Evolutionary conservation across 306 rosid genomes (phyloP).

Genomic region (Fragaria nilgerrensis): DNA sequence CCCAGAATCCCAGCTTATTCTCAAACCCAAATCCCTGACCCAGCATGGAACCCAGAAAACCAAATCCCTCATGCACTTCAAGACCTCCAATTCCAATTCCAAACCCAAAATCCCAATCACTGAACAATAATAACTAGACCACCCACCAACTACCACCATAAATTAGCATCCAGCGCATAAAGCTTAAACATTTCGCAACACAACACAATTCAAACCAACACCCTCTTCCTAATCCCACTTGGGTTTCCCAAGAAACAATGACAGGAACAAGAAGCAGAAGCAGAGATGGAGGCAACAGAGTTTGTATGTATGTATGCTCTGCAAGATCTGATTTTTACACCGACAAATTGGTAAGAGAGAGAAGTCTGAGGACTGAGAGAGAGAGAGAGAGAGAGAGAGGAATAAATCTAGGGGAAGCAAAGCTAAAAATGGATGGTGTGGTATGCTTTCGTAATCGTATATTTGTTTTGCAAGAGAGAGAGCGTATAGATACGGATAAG

Average conservation of each 20-base stretch:
- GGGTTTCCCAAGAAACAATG: conserved; percentile 4
- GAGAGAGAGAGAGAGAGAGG: conserved; percentile 29
- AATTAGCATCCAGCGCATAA: conserved; percentile 26
- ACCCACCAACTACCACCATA: conserved; percentile 51
- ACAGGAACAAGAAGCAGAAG: conserved; percentile 15
- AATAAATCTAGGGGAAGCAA: conserved; percentile 55
- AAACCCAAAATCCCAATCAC: conserved; percentile 35
- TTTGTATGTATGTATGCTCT: conserved; percentile 27
- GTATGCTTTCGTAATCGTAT: conserved; percentile 30
- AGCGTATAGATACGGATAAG: conserved; percentile 42
- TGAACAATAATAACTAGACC: conserved; percentile 22
- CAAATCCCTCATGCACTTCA: conserved; percentile 71
- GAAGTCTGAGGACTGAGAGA: conserved; percentile 6
- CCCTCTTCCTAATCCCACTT: neutral
- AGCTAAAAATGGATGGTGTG: conserved; percentile 2
- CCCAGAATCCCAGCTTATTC: conserved; percentile 63
- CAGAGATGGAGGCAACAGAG: conserved; percentile 21
- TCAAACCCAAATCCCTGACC: conserved; percentile 48
- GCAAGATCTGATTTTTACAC: conserved; percentile 66
- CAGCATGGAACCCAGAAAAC: conserved; percentile 49
- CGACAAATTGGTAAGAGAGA: conserved; percentile 47
- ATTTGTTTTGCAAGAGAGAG: neutral
- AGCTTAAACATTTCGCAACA: conserved; percentile 31
- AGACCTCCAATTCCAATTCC: conserved; percentile 31
- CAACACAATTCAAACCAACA: neutral